Base-by-base conservation (phyloP, 2,329 filamentous ascomycete species). In the Talaromyces sp. region DNA sequence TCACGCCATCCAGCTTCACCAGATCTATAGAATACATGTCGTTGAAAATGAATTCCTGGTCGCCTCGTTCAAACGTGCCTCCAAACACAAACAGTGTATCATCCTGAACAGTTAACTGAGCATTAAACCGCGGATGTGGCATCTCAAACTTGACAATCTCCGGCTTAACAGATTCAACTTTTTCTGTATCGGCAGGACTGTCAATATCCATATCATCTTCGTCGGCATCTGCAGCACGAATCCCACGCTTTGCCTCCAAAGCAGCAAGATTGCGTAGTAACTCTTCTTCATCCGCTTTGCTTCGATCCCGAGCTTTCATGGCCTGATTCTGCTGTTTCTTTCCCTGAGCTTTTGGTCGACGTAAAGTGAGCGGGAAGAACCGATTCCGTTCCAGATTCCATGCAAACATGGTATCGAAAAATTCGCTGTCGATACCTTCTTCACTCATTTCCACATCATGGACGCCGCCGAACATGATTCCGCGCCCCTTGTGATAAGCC, bases 321-420 rank as follows among this genome's bases (percentile, higher is more conserved):
- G 65, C 61, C 58, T 74, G 73, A 51, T 68, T 70, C 40, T 75
- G 76, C 36, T 80, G 81, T 63, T 84, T 86, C 64, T 86, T 88
- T 62, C 84, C 82, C 50, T 83, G 83, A 19, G 81, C 78, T 25
- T 91, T 85, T 2, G 90, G 84, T 65, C 91, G 89, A 54, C 92
- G 82, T 46, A 97, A 78, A 9, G 79, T 78, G 45, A 97, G 79
- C 2, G 89, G 89, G 78, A 97, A 97, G 77, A 96, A 97, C 8
- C 94, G 83, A 70, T 99, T 99, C 60, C 93, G 84, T 67, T 97
- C 94, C 62, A 96, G 86, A 69, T 96, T 97, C 90, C 92, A 97
- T 5, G 92, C 89, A 67, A 89, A 95, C 22, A 97, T 76, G 57
- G 87, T 84, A 66, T 97, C 93, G 78, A 97, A 99, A 75, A 99